Evolutionary conservation across 164 flowering plant genomes (phyloP).

Genomic region (Dillenia turbinata): DNA sequence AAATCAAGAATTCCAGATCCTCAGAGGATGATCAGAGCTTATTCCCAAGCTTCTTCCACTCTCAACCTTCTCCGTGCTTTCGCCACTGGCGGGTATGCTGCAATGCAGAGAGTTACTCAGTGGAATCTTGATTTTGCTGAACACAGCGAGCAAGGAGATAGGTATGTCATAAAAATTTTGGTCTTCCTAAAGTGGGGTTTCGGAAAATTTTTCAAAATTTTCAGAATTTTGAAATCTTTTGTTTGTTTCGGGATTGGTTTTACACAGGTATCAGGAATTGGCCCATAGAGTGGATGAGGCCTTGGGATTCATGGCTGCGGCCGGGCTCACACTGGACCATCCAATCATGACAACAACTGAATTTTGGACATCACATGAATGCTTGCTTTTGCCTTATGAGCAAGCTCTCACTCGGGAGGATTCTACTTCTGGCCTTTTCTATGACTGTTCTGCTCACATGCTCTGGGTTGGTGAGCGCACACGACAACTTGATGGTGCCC

Average conservation of each 20-base stretch:
- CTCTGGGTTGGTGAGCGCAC: conserved; percentile 31
- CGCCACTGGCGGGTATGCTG: conserved; percentile 28
- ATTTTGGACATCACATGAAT: conserved; percentile 31
- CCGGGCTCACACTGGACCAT: conserved; percentile 23
- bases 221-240: no score
- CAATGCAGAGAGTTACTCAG: conserved; percentile 24
- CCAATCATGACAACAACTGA: conserved; percentile 26
- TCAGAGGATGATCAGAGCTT: conserved; percentile 17
- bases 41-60: conserved; percentile 16
- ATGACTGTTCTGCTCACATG: conserved; percentile 31
- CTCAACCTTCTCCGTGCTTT: conserved; percentile 25
- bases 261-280: conserved; percentile 20
- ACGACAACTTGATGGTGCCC: conserved; percentile 30
- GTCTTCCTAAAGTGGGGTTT: background rate
- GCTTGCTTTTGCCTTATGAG: conserved; percentile 28
- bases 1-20: conserved; percentile 26
- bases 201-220: background rate
- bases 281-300: conserved; percentile 27
- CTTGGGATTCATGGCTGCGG: conserved; percentile 30
- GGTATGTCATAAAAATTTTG: conserved; percentile 5
- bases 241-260: background rate
- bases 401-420: conserved; percentile 27
- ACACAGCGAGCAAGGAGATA: conserved; percentile 25
- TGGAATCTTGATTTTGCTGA: conserved; percentile 27
- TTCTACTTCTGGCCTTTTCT: conserved; percentile 25